These are phyloP conservation scores for Solanum habrochaites DNA, from an alignment of 257 asterid genomes.

Conservation along the genomic window DNA sequence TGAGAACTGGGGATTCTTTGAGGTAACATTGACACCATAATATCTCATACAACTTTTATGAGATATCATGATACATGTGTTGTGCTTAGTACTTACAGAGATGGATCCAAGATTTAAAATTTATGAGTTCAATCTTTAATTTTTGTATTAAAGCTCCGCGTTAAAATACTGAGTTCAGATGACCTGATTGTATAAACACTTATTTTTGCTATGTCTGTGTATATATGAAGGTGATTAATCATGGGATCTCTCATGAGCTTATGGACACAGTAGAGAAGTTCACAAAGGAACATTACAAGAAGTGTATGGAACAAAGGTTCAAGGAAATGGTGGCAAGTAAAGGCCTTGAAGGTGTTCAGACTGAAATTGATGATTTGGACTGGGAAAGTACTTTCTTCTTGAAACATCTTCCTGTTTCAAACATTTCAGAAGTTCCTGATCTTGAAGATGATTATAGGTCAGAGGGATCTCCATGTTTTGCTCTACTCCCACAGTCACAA, in stretches of 20 bases:
- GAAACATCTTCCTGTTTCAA: conserved; percentile 55
- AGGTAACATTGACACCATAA: conserved; percentile 16
- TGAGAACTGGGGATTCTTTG: conserved; percentile 71
- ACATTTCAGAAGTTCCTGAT: conserved; percentile 57
- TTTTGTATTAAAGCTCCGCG: neutral
- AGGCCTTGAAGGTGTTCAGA: conserved; percentile 49
- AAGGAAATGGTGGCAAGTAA: conserved; percentile 54
- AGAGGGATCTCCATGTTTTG: neutral
- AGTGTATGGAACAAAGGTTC: conserved; percentile 44
- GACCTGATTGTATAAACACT: neutral
- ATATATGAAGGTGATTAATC: conserved; percentile 30
- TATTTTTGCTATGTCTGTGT: neutral
- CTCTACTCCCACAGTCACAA: neutral
- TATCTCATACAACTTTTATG: neutral
- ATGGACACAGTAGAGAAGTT: conserved; percentile 57
- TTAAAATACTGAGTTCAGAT: neutral
- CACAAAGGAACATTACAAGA: conserved; percentile 52
- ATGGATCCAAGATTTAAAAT: neutral
- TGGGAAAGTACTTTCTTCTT: conserved; percentile 67
- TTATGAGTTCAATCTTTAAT: neutral
- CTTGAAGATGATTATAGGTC: conserved; percentile 61
- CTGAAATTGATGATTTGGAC: conserved; percentile 41
- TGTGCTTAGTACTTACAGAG: fast-evolving
- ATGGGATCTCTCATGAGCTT: conserved; percentile 43
- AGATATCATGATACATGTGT: neutral